Evolutionary conservation across 2,329 filamentous ascomycete species (phyloP).

Genomic region (Neonectria punicea): DNA sequence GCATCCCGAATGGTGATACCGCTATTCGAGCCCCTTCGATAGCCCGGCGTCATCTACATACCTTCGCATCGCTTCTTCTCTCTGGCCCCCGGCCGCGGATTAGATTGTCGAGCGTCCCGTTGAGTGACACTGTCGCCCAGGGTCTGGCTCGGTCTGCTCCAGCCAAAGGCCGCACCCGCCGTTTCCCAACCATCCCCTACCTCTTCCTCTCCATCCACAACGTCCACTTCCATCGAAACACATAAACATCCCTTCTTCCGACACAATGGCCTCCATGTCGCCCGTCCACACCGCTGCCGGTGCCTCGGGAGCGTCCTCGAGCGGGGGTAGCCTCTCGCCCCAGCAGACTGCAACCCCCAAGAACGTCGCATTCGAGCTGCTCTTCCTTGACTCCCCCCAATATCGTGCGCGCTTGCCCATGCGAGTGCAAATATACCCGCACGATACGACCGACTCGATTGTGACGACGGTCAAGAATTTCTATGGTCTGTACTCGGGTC

Average conservation of each 20-base stretch:
- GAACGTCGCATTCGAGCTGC: slow-evolving; percentile 82
- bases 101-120: slow-evolving; percentile 38
- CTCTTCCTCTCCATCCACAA: slow-evolving; percentile 32
- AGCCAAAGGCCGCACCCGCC: slow-evolving; percentile 50
- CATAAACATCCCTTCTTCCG: slow-evolving; percentile 41
- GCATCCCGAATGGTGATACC: slow-evolving; percentile 44
- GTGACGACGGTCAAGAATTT: slow-evolving; percentile 99
- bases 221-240: slow-evolving; percentile 38
- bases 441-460: slow-evolving; percentile 97
- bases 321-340: slow-evolving; percentile 59
- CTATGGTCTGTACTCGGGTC: slow-evolving; percentile 90
- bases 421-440: slow-evolving; percentile 90
- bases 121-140: slow-evolving; percentile 44
- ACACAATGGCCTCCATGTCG: slow-evolving; percentile 60
- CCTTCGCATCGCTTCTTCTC: slow-evolving; percentile 30
- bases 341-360: slow-evolving; percentile 66
- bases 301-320: slow-evolving; percentile 50
- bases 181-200: slow-evolving; percentile 36
- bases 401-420: slow-evolving; percentile 82
- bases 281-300: slow-evolving; percentile 51
- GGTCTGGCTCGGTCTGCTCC: slow-evolving; percentile 39
- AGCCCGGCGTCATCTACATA: slow-evolving; percentile 30
- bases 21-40: slow-evolving; percentile 39
- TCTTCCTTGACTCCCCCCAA: slow-evolving; percentile 74
- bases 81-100: slow-evolving; percentile 40